Percentiles rank a stretch among this genome's conserved stretches.
phyloP scores from a whole-genome alignment of 345 rosid species.

The Salix suchowensis region DNA sequence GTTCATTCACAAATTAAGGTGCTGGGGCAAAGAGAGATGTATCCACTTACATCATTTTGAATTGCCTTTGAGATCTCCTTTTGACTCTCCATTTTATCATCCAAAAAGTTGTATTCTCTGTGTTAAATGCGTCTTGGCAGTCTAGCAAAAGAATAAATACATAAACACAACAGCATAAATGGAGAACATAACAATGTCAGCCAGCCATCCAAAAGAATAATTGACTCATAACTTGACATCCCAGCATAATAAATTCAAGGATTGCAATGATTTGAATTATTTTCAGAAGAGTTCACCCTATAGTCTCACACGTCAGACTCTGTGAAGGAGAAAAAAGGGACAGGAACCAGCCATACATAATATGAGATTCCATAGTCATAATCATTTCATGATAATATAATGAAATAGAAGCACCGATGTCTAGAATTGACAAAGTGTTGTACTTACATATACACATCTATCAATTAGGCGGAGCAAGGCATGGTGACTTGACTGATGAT shows the following conservation, averaged over 20 bases:
- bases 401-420: too few species aligned
- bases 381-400: too few species aligned
- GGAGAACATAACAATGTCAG: background rate
- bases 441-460: too few species aligned
- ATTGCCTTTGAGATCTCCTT: conserved; percentile 68
- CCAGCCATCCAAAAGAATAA: background rate
- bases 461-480: too few species aligned
- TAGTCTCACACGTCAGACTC: background rate
- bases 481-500: too few species aligned
- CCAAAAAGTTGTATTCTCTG: conserved; percentile 70
- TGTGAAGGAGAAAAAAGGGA: too few species aligned
- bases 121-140: conserved; percentile 75
- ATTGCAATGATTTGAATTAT: background rate
- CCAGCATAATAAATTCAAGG: background rate
- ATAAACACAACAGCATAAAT: background rate
- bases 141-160: conserved; percentile 37
- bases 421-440: too few species aligned
- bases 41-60: conserved; percentile 49
- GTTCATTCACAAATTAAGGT: background rate
- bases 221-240: background rate
- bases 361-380: too few species aligned
- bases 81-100: conserved; percentile 73
- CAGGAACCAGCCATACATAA: too few species aligned
- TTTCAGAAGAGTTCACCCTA: background rate
- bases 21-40: background rate